Conservation (phyloP, 805 yeast genomes). For the Nakazawaea populi region DNA sequence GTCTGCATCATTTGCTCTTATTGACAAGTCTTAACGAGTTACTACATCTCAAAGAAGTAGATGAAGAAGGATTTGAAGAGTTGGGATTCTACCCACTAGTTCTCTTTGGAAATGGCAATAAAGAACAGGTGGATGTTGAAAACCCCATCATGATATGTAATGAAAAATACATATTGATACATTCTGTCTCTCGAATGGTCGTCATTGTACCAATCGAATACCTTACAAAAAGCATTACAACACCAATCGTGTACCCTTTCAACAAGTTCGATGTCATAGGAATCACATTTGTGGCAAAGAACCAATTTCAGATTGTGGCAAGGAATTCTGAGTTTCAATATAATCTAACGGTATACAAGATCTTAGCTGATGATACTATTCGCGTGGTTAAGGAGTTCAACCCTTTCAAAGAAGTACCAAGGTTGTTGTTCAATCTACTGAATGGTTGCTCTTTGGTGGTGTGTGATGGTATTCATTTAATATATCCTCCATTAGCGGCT, state of each 20-base stretch:
- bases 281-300: neutral
- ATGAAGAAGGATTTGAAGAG: neutral
- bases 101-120: neutral
- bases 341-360: neutral
- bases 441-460: neutral
- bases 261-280: neutral
- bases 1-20: neutral
- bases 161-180: neutral
- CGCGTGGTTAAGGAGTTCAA: neutral
- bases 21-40: neutral
- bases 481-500: neutral
- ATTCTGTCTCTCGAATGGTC: neutral
- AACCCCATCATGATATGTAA: neutral
- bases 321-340: constrained; percentile 1
- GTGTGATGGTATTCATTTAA: constrained; percentile 1
- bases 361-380: neutral
- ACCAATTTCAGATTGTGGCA: neutral
- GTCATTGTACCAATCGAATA: neutral
- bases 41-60: neutral
- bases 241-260: neutral
- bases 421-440: neutral
- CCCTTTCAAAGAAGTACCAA: constrained; percentile 6
- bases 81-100: neutral
- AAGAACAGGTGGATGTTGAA: neutral
- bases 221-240: neutral